phyloP scores from a whole-genome alignment of 192 early-diverging fungal species.

The Lunasporangiospora selenospora region DNA sequence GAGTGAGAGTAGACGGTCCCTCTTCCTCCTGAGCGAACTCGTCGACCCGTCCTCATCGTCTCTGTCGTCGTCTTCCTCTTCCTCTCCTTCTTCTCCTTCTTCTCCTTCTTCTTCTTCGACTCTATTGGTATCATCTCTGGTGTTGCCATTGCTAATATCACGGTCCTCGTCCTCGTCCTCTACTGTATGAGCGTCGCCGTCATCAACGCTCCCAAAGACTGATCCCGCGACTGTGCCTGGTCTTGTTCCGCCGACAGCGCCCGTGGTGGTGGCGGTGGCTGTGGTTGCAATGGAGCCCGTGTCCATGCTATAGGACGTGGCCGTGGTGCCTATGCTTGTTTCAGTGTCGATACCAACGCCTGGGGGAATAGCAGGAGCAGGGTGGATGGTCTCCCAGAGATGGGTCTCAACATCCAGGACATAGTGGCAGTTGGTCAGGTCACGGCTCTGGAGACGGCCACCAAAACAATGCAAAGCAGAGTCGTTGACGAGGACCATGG shows the following conservation, averaged over 20 bases:
- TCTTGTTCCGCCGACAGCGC: background rate
- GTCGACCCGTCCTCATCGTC: too few relatives aligned
- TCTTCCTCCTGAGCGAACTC: too few relatives aligned
- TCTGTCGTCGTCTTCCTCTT: too few relatives aligned
- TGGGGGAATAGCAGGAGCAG: background rate
- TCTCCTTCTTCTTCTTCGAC: too few relatives aligned
- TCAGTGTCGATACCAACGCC: background rate
- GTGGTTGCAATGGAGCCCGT: too few relatives aligned
- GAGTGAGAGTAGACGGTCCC: too few relatives aligned
- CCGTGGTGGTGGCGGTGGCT: background rate
- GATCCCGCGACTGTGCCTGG: background rate
- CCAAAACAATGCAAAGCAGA: slow-evolving; percentile 10
- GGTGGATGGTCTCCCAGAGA: slow-evolving; percentile 4
- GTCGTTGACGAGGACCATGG: slow-evolving; percentile 14
- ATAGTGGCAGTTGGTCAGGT: slow-evolving; percentile 17
- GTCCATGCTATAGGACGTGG: background rate
- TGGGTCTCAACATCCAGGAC: slow-evolving; percentile 20
- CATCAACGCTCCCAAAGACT: background rate
- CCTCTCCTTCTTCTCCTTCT: too few relatives aligned
- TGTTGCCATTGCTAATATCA: too few relatives aligned
- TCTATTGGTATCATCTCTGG: too few relatives aligned
- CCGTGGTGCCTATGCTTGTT: background rate
- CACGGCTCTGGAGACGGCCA: slow-evolving; percentile 14
- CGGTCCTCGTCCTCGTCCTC: too few relatives aligned
- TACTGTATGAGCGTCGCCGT: background rate